A percentile compares a stretch with the other conserved stretches of the same genome.
Conservation (phyloP, 768 basidiomycete genomes). For the Naganishia antarctica region DNA sequence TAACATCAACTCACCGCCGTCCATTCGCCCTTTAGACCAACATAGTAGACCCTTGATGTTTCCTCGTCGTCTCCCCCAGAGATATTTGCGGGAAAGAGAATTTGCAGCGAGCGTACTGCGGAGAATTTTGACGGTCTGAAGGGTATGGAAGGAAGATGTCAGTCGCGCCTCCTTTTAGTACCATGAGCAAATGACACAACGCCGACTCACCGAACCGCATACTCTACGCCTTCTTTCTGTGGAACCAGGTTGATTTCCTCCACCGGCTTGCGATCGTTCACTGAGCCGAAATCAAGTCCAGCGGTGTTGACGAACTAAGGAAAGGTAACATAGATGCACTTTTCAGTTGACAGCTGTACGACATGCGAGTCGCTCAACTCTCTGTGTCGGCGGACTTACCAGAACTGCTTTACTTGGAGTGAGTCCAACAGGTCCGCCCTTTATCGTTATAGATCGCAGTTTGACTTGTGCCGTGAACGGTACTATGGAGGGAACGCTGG, state of each 20-base stretch:
- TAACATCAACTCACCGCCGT: conserved; percentile 35
- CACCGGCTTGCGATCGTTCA: conserved; percentile 58
- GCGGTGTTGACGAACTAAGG: conserved; percentile 70
- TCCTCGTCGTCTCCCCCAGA: conserved; percentile 67
- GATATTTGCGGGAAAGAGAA: conserved; percentile 67
- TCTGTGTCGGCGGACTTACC: conserved; percentile 53
- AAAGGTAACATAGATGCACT: background rate
- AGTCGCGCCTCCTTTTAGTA: background rate
- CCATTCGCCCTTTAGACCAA: conserved; percentile 71
- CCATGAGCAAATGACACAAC: too few relatives aligned
- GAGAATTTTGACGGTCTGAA: conserved; percentile 77
- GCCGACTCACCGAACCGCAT: conserved; percentile 65
- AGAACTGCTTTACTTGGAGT: conserved; percentile 68
- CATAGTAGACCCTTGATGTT: conserved; percentile 68
- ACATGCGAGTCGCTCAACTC: too few relatives aligned
- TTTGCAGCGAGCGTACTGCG: conserved; percentile 70
- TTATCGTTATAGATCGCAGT: conserved; percentile 72
- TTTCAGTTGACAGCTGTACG: background rate
- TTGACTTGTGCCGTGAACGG: conserved; percentile 86
- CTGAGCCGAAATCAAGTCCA: conserved; percentile 75
- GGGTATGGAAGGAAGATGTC: background rate
- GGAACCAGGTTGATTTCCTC: conserved; percentile 70
- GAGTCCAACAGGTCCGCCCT: conserved; percentile 72
- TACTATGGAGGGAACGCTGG: conserved; percentile 42
- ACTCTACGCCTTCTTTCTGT: conserved; percentile 75